phyloP scores from a whole-genome alignment of 148 eudicot species.

The Rhododendron molle region DNA sequence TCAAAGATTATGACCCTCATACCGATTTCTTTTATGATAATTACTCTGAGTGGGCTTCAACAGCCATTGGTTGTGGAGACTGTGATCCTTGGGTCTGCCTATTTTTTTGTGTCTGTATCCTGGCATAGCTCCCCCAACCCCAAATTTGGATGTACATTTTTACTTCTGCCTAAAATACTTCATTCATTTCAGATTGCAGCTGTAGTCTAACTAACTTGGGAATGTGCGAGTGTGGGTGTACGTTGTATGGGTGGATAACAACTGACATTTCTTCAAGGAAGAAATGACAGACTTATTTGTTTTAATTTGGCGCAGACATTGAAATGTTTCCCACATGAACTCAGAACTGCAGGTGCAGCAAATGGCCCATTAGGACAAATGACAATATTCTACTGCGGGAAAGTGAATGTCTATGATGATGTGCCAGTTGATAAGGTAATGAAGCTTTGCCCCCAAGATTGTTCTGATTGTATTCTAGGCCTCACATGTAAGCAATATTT shows the following conservation, averaged over 20 bases:
- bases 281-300: background rate
- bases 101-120: background rate
- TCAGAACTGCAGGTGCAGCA: slow-evolving; percentile 49
- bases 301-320: background rate
- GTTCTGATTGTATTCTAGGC: slow-evolving; percentile 2
- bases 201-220: background rate
- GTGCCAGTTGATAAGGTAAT: slow-evolving; percentile 79
- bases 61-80: background rate
- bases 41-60: background rate
- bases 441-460: slow-evolving; percentile 4
- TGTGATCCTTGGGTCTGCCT: background rate
- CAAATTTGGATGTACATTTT: background rate
- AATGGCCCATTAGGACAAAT: slow-evolving; percentile 53
- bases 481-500: slow-evolving; percentile 29
- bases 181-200: background rate
- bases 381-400: slow-evolving; percentile 86
- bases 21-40: background rate
- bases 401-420: slow-evolving; percentile 85
- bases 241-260: background rate
- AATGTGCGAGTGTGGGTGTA: background rate
- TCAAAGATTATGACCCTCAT: background rate
- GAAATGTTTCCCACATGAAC: slow-evolving; percentile 24
- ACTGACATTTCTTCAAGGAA: background rate
- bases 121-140: background rate
- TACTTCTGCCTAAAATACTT: background rate